phyloP scores from a whole-genome alignment of 148 eudicot genomes.

The Chenopodium formosanum region DNA sequence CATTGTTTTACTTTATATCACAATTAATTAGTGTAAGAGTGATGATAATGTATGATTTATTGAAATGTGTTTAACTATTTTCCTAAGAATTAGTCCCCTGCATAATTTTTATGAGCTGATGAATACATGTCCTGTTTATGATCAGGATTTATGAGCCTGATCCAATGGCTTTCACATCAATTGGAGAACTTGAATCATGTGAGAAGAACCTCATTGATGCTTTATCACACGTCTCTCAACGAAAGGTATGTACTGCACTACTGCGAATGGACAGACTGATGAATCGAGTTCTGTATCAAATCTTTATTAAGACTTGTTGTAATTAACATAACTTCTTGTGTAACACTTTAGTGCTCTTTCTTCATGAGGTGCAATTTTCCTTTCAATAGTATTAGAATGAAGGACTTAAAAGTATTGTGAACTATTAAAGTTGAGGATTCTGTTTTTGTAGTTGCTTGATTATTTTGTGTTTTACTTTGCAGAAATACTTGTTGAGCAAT shows the following conservation, averaged over 20 bases:
- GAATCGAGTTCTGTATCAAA: background rate
- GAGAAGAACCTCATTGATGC: slow-evolving; percentile 53
- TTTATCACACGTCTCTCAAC: slow-evolving; percentile 48
- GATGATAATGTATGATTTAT: background rate
- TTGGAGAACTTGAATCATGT: slow-evolving; percentile 54
- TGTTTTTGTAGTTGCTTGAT: background rate
- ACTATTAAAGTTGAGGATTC: no score
- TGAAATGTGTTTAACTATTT: background rate
- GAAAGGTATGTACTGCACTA: slow-evolving; percentile 46
- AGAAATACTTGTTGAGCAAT: slow-evolving; percentile 50
- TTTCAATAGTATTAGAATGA: no score
- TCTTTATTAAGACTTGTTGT: no score
- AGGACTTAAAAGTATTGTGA: background rate
- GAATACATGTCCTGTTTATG: background rate
- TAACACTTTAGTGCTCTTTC: no score
- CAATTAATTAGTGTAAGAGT: background rate
- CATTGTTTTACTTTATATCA: background rate
- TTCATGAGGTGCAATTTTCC: no score
- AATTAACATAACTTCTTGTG: background rate
- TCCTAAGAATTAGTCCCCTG: background rate
- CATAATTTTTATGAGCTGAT: no score
- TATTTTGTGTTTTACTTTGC: background rate
- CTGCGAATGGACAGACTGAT: background rate
- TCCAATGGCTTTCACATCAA: slow-evolving; percentile 42
- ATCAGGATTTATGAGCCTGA: slow-evolving; percentile 63